A percentile compares a stretch with the other conserved stretches of the same genome.
phyloP scores from a whole-genome alignment of 805 yeast species.

The Lipomyces oligophaga region DNA sequence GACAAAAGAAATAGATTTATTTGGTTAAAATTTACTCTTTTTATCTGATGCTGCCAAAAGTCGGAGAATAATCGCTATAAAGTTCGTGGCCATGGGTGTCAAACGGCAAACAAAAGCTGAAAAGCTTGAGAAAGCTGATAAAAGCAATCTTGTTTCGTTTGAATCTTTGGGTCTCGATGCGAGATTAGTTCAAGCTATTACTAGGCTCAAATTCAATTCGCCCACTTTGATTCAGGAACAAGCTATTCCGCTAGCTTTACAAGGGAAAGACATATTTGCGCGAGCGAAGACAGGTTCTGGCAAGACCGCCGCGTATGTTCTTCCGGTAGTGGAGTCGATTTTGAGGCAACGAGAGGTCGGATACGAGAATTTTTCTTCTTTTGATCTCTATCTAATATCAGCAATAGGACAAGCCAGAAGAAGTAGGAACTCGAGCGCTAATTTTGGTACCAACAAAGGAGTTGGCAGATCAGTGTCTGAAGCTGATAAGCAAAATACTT shows the following conservation, averaged over 20 bases:
- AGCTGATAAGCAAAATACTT: conserved; percentile 64
- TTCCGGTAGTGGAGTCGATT: conserved; percentile 81
- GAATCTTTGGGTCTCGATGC: conserved; percentile 77
- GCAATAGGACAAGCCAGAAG: conserved; percentile 24
- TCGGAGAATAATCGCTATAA: no score
- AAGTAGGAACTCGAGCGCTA: conserved; percentile 49
- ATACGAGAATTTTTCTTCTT: not conserved
- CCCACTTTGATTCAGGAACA: conserved; percentile 90
- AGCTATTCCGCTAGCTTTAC: conserved; percentile 88
- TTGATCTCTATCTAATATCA: not conserved
- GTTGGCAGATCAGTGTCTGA: conserved; percentile 76
- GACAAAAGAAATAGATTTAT: no score
- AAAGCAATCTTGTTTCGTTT: conserved; percentile 50
- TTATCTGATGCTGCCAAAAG: no score
- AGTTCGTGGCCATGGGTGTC: no score
- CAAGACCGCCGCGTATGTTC: conserved; percentile 83
- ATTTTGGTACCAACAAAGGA: conserved; percentile 92
- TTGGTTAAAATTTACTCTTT: no score
- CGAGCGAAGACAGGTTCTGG: conserved; percentile 96
- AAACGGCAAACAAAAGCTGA: no score
- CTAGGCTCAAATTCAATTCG: conserved; percentile 65
- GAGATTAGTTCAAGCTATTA: conserved; percentile 77
- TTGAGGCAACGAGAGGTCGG: conserved; percentile 39
- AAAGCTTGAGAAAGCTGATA: no score
- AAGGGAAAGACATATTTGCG: conserved; percentile 87